Base-by-base conservation (phyloP, 2,329 filamentous ascomycete genomes). In the Colletotrichum truncatum region DNA sequence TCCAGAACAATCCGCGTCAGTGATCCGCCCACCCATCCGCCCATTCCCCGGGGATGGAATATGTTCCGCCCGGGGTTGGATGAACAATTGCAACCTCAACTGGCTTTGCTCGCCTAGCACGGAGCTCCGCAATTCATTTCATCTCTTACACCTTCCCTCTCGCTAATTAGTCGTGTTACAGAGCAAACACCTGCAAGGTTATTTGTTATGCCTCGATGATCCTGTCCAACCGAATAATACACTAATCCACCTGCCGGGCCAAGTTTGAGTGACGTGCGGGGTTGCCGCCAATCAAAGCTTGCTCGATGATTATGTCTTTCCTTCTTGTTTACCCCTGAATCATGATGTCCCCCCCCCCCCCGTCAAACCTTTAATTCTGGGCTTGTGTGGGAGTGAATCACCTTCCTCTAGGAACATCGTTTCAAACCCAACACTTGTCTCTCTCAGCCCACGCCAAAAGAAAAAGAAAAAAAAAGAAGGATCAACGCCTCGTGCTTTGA, bases 81-180 rank as follows among this genome's bases (percentile, higher is more conserved):
- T 25, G 48, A 16, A 49, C 28, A n/a, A 32, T 12, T 32, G 30
- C 30, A 49, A 49, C 26, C n/a, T 49, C 28, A 21, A 49, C 9
- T 16, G 45, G 45, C 21, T 34, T 32, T 49, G 25, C 48, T 52
- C 48, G 48, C 48, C 48, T 52, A 38, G 32, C 30, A 9, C n/a
- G 46, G 9, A 9, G 48, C 48, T 30, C 48, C 48, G 30, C 18
- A 52, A 1, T 52, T 38, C 48, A 52, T 52, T 52, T 52, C 48
- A 36, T 46, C 41, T 48, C 48, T 38, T 18, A 38, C 48, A 36
- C 48, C 34, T 38, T 43, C 43, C n/a, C 26, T 38, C 25, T 23
- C 36, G 25, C 41, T 48, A 57, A 38, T 48, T 36, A 52, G 48
- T 48, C 54, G 36, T 39, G 54, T 48, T 48, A 48, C 54, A 57